Evolutionary conservation across 345 rosid genomes (phyloP).

Genomic region (Gossypium ekmanianum): DNA sequence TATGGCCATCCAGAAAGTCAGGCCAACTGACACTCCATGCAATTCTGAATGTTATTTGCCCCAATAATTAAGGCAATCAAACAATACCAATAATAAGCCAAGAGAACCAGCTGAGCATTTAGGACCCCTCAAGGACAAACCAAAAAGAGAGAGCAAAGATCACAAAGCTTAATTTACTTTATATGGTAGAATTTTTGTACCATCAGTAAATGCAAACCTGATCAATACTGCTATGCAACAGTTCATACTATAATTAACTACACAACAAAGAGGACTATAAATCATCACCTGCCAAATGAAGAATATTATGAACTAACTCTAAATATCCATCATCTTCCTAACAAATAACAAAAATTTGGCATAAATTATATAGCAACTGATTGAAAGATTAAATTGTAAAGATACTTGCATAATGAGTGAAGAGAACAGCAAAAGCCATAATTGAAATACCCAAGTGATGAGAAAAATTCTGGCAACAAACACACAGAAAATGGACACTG

Average conservation of each 20-base stretch:
- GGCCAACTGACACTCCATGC: background rate
- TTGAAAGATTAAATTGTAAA: background rate
- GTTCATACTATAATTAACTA: background rate
- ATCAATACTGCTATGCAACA: background rate
- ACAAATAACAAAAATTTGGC: background rate
- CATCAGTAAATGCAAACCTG: background rate
- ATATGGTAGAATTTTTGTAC: background rate
- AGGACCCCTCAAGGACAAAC: too few relatives aligned
- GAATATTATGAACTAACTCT: background rate
- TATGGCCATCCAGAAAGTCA: background rate
- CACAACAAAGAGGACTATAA: background rate
- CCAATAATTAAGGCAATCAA: background rate
- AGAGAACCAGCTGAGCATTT: background rate
- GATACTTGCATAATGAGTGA: conserved; percentile 67
- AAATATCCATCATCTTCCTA: background rate
- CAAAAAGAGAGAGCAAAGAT: too few relatives aligned
- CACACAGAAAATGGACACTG: conserved; percentile 67
- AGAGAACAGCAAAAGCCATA: conserved; percentile 47
- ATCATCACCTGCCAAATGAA: background rate
- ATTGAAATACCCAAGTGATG: conserved; percentile 72
- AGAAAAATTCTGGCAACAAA: conserved; percentile 77
- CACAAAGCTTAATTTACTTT: background rate
- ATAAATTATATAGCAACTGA: background rate
- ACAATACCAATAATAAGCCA: background rate
- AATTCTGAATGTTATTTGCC: background rate